phyloP scores from a whole-genome alignment of 768 basidiomycete species.

The Stropharia rugosoannulata region DNA sequence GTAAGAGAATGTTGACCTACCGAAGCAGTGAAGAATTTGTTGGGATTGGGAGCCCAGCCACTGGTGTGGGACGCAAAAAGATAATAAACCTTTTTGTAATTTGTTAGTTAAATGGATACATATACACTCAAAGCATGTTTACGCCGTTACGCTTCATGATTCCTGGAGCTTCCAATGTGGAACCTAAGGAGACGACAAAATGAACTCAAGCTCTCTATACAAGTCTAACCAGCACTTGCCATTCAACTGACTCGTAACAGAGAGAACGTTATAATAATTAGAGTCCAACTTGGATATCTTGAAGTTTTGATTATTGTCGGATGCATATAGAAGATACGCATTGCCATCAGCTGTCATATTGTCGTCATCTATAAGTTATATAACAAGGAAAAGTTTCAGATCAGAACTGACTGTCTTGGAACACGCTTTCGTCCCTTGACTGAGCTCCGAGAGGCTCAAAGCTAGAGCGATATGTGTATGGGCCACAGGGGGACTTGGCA shows the following conservation, averaged over 20 bases:
- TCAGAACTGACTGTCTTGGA: slow-evolving; percentile 47
- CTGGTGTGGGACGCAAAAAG: slow-evolving; percentile 60
- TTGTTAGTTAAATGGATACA: background rate
- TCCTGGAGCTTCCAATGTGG: slow-evolving; percentile 61
- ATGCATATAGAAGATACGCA: slow-evolving; percentile 61
- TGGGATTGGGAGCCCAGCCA: slow-evolving; percentile 61
- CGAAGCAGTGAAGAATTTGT: slow-evolving; percentile 54
- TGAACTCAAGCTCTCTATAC: background rate
- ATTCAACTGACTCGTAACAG: slow-evolving; percentile 42
- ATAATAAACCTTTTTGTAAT: slow-evolving; percentile 42
- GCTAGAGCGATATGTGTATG: slow-evolving; percentile 54
- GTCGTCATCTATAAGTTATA: background rate
- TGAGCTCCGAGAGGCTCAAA: slow-evolving; percentile 58
- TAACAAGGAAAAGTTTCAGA: slow-evolving; percentile 3
- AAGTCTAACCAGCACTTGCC: slow-evolving; percentile 26
- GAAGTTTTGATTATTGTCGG: slow-evolving; percentile 69
- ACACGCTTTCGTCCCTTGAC: slow-evolving; percentile 59
- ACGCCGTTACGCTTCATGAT: slow-evolving; percentile 59
- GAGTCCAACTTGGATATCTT: slow-evolving; percentile 57
- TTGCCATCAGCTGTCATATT: slow-evolving; percentile 43
- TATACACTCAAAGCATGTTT: background rate
- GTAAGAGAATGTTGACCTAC: slow-evolving; percentile 27
- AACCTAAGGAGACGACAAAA: slow-evolving; percentile 27
- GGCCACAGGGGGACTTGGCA: slow-evolving; percentile 57
- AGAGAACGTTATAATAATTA: slow-evolving; percentile 58